phyloP scores from a whole-genome alignment of 2,329 filamentous ascomycete genomes.

The Trichoderma brevicompactum region DNA sequence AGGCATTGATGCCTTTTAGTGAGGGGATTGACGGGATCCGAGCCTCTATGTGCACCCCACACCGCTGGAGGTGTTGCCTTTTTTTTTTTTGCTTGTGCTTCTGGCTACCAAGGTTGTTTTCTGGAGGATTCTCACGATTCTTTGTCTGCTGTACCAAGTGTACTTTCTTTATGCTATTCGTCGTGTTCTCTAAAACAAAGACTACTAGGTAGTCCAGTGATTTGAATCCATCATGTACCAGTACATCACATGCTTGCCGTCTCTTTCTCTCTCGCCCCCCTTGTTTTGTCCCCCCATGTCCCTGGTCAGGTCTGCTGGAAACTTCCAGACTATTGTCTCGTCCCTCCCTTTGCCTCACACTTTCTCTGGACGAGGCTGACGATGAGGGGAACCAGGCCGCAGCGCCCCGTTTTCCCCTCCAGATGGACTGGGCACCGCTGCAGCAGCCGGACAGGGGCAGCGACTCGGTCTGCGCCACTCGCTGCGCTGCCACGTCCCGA shows the following conservation, averaged over 20 bases:
- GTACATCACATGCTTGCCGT: not conserved
- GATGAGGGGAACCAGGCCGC: slow-evolving; percentile 21
- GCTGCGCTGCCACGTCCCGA: too few relatives aligned
- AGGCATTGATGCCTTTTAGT: slow-evolving; percentile 3
- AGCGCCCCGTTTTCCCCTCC: slow-evolving; percentile 19
- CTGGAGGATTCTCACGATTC: too few relatives aligned
- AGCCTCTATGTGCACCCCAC: too few relatives aligned
- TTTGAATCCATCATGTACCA: too few relatives aligned
- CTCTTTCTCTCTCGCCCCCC: not conserved
- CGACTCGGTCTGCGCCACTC: not conserved
- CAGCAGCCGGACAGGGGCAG: slow-evolving; percentile 14
- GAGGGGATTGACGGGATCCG: not conserved
- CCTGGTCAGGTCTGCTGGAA: not conserved
- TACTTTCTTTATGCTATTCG: too few relatives aligned
- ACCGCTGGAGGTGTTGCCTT: not conserved
- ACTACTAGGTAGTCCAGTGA: too few relatives aligned
- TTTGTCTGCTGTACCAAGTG: too few relatives aligned
- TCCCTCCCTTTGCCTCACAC: not conserved
- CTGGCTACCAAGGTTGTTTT: not conserved
- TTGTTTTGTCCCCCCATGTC: not conserved
- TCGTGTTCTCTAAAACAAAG: too few relatives aligned
- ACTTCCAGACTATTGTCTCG: not conserved
- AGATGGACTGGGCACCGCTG: slow-evolving; percentile 23
- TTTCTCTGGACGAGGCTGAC: slow-evolving; percentile 21
- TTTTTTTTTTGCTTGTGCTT: not conserved